phyloP scores from a whole-genome alignment of 352 stramenopile species.

The Pseudoperonospora humuli region DNA sequence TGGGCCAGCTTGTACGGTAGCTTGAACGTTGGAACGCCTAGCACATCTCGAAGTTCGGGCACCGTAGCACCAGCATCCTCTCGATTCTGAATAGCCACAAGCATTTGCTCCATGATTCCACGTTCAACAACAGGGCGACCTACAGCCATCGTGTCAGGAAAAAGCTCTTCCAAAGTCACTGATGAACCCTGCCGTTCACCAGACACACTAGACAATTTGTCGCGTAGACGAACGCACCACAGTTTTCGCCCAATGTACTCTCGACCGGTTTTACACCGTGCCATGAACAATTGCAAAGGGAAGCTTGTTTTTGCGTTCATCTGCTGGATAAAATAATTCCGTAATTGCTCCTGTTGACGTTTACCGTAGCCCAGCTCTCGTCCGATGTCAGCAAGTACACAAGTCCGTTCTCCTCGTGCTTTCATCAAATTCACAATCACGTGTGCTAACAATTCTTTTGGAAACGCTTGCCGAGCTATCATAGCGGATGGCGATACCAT shows the following conservation, averaged over 20 bases:
- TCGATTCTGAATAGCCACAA: conserved; percentile 45
- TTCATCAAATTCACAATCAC: conserved; percentile 60
- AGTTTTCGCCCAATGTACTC: conserved; percentile 64
- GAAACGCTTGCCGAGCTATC: conserved; percentile 47
- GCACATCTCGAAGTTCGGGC: conserved; percentile 65
- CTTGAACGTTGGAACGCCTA: conserved; percentile 79
- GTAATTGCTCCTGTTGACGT: conserved; percentile 69
- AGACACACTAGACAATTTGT: conserved; percentile 5
- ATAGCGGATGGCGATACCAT: conserved; percentile 54
- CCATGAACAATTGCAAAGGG: conserved; percentile 75
- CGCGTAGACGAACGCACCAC: conserved; percentile 61
- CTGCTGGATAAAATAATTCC: conserved; percentile 78
- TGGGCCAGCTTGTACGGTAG: conserved; percentile 75
- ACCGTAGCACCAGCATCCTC: conserved; percentile 52
- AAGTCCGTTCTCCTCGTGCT: conserved; percentile 54
- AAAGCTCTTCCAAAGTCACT: conserved; percentile 19
- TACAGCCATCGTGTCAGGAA: conserved; percentile 10
- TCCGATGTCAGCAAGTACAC: conserved; percentile 80
- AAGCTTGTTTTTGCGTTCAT: conserved; percentile 48
- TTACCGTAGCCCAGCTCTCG: conserved; percentile 74
- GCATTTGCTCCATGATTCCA: conserved; percentile 79
- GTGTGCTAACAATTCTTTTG: conserved; percentile 49
- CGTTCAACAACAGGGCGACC: conserved; percentile 49
- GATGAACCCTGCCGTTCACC: conserved; percentile 6
- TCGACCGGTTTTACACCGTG: conserved; percentile 53